These are phyloP conservation scores for Saprolegnia diclina DNA, from an alignment of 352 stramenopile species.

Conservation along the genomic window DNA sequence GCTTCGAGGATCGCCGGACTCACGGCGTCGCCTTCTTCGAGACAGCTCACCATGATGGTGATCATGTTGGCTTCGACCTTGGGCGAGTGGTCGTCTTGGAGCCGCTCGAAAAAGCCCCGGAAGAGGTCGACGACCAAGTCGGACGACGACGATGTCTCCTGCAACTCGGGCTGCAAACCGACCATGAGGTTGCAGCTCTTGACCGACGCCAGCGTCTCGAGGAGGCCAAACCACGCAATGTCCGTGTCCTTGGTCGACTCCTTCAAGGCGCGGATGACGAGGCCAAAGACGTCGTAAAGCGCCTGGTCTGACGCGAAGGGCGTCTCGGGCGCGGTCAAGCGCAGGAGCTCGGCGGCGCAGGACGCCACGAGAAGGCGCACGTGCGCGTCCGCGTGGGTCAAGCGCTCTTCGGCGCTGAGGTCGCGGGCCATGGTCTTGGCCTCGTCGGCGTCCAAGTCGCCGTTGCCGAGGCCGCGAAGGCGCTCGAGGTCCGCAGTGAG, in stretches of 20 bases:
- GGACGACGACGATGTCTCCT: background rate
- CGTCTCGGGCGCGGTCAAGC: constrained; percentile 54
- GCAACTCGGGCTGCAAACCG: constrained; percentile 31
- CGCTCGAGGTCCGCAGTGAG: constrained; percentile 17
- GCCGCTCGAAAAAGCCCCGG: constrained; percentile 53
- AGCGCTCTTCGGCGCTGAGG: constrained; percentile 9
- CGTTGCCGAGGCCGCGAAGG: constrained; percentile 13
- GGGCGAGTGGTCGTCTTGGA: constrained; percentile 49
- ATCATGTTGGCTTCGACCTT: constrained; percentile 78
- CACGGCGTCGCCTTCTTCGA: constrained; percentile 65
- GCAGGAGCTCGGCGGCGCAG: constrained; percentile 67
- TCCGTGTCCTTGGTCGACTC: constrained; percentile 25
- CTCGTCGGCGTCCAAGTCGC: constrained; percentile 6
- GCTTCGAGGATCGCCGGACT: constrained; percentile 31
- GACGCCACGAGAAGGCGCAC: constrained; percentile 59
- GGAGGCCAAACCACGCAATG: constrained; percentile 30
- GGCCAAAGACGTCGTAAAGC: constrained; percentile 60
- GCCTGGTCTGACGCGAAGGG: constrained; percentile 61
- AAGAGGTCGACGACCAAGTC: constrained; percentile 71
- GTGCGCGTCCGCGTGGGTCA: constrained; percentile 44
- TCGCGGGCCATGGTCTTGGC: constrained; percentile 12
- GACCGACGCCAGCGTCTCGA: constrained; percentile 58
- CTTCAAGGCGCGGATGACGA: constrained; percentile 38
- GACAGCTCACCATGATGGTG: constrained; percentile 56
- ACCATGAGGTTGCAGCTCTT: constrained; percentile 57